Evolutionary conservation across 495 filamentous ascomycete species (phyloP).

Genomic region (Cladorrhinum samala): DNA sequence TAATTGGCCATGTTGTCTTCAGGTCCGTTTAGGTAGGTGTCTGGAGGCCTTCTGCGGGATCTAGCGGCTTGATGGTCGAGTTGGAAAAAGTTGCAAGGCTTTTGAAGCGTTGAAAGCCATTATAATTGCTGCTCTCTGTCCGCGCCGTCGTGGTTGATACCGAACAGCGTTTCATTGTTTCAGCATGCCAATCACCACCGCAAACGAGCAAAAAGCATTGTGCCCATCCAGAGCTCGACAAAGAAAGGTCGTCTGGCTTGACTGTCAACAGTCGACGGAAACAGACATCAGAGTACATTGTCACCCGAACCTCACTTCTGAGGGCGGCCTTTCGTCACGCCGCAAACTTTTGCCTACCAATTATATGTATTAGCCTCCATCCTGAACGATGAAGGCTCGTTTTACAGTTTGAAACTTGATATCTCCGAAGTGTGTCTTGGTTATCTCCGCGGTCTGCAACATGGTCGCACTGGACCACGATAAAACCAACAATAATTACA

Average conservation of each 20-base stretch:
- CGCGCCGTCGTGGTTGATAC: not conserved
- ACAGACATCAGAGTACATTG: not conserved
- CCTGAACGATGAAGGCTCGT: too few species aligned
- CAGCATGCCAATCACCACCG: not conserved
- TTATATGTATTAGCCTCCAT: too few species aligned
- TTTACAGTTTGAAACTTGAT: too few species aligned
- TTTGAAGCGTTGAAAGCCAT: not conserved
- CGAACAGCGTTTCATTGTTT: not conserved
- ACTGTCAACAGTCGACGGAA: not conserved
- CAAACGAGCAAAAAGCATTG: constrained; percentile 2
- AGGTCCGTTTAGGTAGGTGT: not conserved
- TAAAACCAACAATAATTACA: too few species aligned
- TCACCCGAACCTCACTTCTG: not conserved
- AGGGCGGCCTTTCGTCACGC: not conserved
- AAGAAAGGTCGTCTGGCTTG: not conserved
- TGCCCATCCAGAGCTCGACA: not conserved
- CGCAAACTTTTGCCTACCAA: too few species aligned
- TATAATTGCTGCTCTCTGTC: not conserved
- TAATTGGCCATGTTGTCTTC: constrained; percentile 6
- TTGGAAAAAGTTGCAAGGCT: too few species aligned
- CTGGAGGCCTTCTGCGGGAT: not conserved
- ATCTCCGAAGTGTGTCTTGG: too few species aligned
- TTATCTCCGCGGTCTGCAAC: too few species aligned
- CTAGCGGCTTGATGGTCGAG: too few species aligned
- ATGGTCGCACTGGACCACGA: too few species aligned